Base-by-base conservation (phyloP, 805 yeast genomes). In the Peterozyma toletana region DNA sequence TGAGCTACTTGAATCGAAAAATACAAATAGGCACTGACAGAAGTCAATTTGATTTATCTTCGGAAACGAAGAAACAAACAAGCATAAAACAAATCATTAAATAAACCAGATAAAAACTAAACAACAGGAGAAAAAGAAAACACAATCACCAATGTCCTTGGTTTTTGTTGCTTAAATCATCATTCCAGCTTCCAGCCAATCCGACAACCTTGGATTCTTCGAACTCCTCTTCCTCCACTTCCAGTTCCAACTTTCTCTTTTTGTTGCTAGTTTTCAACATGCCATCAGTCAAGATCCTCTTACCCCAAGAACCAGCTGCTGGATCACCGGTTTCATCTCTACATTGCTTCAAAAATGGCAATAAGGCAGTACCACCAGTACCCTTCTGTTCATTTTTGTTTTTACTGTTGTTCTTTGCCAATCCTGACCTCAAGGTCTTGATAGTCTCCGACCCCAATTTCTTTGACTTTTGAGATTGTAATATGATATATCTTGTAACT, bases 291-390 rank as follows among this genome's bases (percentile, higher is more conserved):
- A 83, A 66, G 21, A 83, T 68, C 48, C 91, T 73, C 57, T 78
- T 78, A 58, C 96, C 96, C 97, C 97, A 89, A 39, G 69, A 74
- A 44, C 96, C 91, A 21, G 96, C 96, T 17, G 96, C 96, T 11
- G 89, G 78, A 53, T 85, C 93, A 37, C 96, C 96, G 2, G 96
- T 90, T 60, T 90, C 97, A 64, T 90, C 97, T 61, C 97, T 77
- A 53, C 96, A 91, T 63, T 91, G 97, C 62, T 89, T 90, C 59
- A 90, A 72, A 66, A 90, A 91, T 27, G 96, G 96, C 46, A 90
- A 74, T 54, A 90, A 70, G 1, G 95, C 81, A 0, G 97, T 90
- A 38, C 98, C 97, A 16, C 98, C 98, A 1, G 98, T 90, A 13
- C 98, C 97, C 53, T 78, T 77, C 50, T 75, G 78, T 46, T 76